phyloP scores from a whole-genome alignment of 768 basidiomycete genomes.

The Butyriboletus loyo region DNA sequence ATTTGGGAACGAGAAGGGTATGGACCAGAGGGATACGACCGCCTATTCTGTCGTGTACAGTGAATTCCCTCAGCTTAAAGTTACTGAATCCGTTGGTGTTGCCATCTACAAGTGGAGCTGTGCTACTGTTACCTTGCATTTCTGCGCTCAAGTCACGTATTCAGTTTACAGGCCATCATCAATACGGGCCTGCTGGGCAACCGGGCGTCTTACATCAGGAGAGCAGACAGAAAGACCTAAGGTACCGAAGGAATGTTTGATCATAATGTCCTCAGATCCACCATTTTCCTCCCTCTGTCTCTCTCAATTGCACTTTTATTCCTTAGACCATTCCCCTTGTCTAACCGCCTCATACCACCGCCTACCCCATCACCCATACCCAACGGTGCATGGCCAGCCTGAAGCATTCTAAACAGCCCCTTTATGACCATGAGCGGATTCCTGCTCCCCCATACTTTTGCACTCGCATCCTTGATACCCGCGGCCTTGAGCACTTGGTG shows the following conservation, averaged over 20 bases:
- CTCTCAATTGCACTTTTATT: constrained; percentile 72
- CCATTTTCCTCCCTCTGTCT: constrained; percentile 75
- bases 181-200: background rate
- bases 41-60: too few species aligned
- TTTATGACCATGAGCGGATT: constrained; percentile 80
- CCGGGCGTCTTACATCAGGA: background rate
- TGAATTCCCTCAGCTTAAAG: too few species aligned
- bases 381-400: constrained; percentile 77
- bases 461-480: constrained; percentile 92
- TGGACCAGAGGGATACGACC: too few species aligned
- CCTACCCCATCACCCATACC: constrained; percentile 83
- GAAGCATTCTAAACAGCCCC: constrained; percentile 76
- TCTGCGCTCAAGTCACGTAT: background rate
- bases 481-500: constrained; percentile 91
- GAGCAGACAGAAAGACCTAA: background rate
- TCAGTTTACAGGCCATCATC: background rate
- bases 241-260: background rate
- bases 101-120: too few species aligned
- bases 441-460: constrained; percentile 91
- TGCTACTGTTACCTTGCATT: too few species aligned
- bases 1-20: too few species aligned
- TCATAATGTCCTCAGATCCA: constrained; percentile 57
- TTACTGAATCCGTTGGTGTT: too few species aligned
- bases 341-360: constrained; percentile 62
- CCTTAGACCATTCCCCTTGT: constrained; percentile 73